Evolutionary conservation across 768 basidiomycete genomes (phyloP).

Genomic region (Saitozyma podzolica): DNA sequence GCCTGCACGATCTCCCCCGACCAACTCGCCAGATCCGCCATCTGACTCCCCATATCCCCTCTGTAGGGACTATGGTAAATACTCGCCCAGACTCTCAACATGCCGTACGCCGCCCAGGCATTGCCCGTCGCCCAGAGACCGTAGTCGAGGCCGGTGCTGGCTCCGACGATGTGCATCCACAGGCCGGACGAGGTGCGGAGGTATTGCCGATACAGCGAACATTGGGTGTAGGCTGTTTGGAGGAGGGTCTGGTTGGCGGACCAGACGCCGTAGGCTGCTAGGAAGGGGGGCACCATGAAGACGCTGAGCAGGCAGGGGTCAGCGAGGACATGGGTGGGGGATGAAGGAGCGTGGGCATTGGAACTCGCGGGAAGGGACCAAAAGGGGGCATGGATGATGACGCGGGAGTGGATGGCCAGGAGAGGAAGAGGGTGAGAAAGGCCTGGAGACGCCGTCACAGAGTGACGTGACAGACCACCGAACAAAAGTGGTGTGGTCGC

Average conservation of each 20-base stretch:
- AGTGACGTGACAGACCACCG: too few relatives aligned
- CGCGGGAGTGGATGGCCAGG: too few relatives aligned
- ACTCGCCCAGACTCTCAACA: slow-evolving; percentile 55
- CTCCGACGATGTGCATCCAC: slow-evolving; percentile 54
- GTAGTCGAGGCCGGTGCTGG: slow-evolving; percentile 38
- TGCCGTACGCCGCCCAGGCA: slow-evolving; percentile 56
- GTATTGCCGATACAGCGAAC: slow-evolving; percentile 54
- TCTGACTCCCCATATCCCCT: slow-evolving; percentile 47
- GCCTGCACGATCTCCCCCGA: slow-evolving; percentile 53
- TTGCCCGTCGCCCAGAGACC: slow-evolving; percentile 56
- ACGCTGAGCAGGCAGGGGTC: slow-evolving; percentile 23
- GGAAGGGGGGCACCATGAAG: slow-evolving; percentile 58
- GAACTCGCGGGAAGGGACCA: too few relatives aligned
- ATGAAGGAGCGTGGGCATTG: too few relatives aligned
- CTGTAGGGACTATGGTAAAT: slow-evolving; percentile 50
- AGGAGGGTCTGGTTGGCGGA: slow-evolving; percentile 54
- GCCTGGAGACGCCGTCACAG: neutral
- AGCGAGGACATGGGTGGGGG: neutral
- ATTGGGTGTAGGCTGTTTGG: slow-evolving; percentile 55
- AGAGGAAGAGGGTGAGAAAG: neutral
- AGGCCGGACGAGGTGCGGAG: slow-evolving; percentile 48
- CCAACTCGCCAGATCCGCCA: slow-evolving; percentile 51
- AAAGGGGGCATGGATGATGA: too few relatives aligned
- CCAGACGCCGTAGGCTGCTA: slow-evolving; percentile 56
- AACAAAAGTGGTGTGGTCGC: too few relatives aligned